phyloP scores from a whole-genome alignment of 192 early-diverging fungal genomes.

The Linnemannia elongata region DNA sequence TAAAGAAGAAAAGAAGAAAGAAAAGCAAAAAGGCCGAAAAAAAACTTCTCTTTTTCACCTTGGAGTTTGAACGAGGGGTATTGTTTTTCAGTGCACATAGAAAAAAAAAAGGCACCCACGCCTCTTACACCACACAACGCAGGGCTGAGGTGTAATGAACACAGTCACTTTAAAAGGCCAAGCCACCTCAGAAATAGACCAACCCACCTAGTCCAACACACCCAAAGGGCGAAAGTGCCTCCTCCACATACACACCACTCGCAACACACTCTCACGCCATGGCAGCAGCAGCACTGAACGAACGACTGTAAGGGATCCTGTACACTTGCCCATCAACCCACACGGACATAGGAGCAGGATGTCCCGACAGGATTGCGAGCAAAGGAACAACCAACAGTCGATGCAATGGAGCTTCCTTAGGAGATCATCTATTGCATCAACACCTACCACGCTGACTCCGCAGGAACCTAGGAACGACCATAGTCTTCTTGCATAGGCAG shows the following conservation, averaged over 20 bases:
- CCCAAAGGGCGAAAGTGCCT: no score
- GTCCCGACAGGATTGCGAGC: neutral
- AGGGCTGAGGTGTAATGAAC: neutral
- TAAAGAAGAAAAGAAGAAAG: constrained; percentile 21
- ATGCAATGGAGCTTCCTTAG: neutral
- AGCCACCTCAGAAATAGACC: constrained; percentile 9
- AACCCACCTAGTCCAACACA: neutral
- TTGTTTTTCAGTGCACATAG: neutral
- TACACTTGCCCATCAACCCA: neutral
- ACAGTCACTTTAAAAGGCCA: neutral
- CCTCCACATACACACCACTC: neutral
- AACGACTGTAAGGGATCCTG: constrained; percentile 35
- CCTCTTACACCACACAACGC: neutral
- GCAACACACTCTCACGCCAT: constrained; percentile 6
- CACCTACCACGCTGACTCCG: neutral
- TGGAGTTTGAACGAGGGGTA: neutral
- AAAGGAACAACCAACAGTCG: neutral
- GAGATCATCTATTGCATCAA: neutral
- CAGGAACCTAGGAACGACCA: neutral
- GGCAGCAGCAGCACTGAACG: constrained; percentile 36
- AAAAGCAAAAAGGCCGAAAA: constrained; percentile 2
- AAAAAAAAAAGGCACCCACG: neutral
- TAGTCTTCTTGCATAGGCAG: neutral
- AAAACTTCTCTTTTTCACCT: neutral
- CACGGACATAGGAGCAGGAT: neutral